Evolutionary conservation across 148 eudicot species (phyloP), one percentile per base, ranked within the genome.

Genomic region (Chenopodium berlandieri): DNA sequence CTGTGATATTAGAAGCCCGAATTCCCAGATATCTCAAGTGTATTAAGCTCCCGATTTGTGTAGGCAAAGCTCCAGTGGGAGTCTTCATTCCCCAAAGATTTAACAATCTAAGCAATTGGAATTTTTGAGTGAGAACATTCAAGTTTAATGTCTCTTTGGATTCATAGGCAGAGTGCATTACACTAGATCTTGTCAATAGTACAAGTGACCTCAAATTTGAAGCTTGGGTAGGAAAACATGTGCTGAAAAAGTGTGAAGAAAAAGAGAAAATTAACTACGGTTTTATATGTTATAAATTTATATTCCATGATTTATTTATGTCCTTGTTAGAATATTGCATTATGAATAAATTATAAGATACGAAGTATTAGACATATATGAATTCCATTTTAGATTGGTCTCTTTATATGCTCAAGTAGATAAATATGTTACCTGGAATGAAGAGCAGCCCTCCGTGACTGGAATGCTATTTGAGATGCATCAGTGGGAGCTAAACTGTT

Each of bases 21-120:
- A 82, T 63, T 78, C 76, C 85, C 0, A 82, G 85, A 30, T 82
- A 82, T 25, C 85, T 71, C 81, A 82, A 73, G 40, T 37, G 40
- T 37, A 0, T 37, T 37, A 37, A 37, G 40, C 0, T 37, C 40
- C 40, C 7, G 40, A 37, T 37, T 37, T 37, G 40, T 37, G 40
- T 37, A 37, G 40, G 40, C 40, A 37, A 37, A 37, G 40, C 40
- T 37, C 40, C 40, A 7, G 7, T 37, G 40, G 40, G 40, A 37
- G 40, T 37, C 40, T 37, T 37, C 5, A 37, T 37, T 37, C 40
- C 40, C 40, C 40, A 23, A 23, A 81, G 74, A 81, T 50, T 75
- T 54, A 81, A 66, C 74, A 81, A 1, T 31, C 83, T 75, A 16
- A 75, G 79, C 52, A 81, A 58, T 75, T 68, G 22, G 50, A 81